Evolutionary conservation across 352 stramenopile species (phyloP), one percentile per base, ranked within the genome.

Genomic region (Hyaloperonospora brassicae): DNA sequence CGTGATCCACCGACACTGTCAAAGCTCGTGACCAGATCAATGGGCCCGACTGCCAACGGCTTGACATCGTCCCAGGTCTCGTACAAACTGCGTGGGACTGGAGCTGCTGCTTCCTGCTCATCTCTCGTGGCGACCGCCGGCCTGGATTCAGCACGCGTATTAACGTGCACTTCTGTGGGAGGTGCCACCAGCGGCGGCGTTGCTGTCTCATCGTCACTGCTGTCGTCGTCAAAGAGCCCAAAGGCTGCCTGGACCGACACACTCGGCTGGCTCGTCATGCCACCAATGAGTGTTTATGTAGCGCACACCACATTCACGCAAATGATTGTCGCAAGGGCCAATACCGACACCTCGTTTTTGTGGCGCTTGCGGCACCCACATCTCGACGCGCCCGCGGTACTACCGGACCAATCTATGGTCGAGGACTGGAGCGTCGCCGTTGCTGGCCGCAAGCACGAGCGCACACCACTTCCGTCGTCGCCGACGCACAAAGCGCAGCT

Each of bases 191-290:
- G 7, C 1, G 59, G 7, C 1, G 59, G 22, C 0, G 42, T 23
- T 22, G 50, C 23, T 17, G 50, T 36, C 47, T 75, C 60, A 30
- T 88, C 72, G 36, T 88, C 79, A 59, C 76, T 86, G 69, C 70
- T 86, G 61, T 88, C 78, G 64, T 87, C 79, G 64, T 91, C 81
- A 54, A 91, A 91, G 71, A 91, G 76, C 49, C 70, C 75, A 58
- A 91, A 91, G 23, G 81, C 81, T 39, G 74, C 75, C 62, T 87
- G 64, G 52, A 89, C 70, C 7, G 66, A 76, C 43, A 68, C 64
- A 46, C 76, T 88, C n/a, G 62, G 64, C 25, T 51, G 62, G 49
- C 52, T 45, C 38, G 8, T 62, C 61, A 46, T 64, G 56, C 2
- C 39, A 44, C 23, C 22, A 44, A 17, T 5, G 14, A 10, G 13